phyloP scores from a whole-genome alignment of 352 stramenopile genomes.

The Phytophthora palmivora region DNA sequence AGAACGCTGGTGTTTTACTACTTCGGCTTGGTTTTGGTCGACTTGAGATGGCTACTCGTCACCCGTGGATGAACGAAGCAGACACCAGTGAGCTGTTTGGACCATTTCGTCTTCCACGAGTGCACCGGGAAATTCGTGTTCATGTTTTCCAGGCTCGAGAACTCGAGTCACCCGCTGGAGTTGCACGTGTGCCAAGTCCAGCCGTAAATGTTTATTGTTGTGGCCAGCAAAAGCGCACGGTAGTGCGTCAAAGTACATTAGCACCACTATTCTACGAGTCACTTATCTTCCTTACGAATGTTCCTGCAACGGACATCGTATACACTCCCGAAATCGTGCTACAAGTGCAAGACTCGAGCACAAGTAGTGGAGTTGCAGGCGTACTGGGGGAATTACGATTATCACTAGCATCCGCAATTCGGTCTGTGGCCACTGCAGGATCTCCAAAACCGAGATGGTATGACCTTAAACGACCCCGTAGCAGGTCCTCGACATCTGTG shows the following conservation, averaged over 20 bases:
- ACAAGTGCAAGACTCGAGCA: slow-evolving; percentile 67
- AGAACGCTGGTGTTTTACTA: slow-evolving; percentile 60
- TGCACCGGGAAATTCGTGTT: slow-evolving; percentile 76
- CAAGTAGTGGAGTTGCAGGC: slow-evolving; percentile 27
- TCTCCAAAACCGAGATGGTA: slow-evolving; percentile 66
- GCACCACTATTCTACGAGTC: slow-evolving; percentile 89
- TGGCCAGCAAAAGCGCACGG: slow-evolving; percentile 64
- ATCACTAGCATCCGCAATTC: slow-evolving; percentile 51
- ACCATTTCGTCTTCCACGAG: slow-evolving; percentile 52
- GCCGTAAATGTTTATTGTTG: slow-evolving; percentile 83
- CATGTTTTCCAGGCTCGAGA: slow-evolving; percentile 87
- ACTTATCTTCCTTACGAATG: slow-evolving; percentile 58
- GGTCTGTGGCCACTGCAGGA: slow-evolving; percentile 47
- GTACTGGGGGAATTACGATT: slow-evolving; percentile 61
- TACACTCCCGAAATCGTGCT: slow-evolving; percentile 81
- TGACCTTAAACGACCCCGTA: slow-evolving; percentile 34
- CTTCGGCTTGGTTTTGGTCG: slow-evolving; percentile 71
- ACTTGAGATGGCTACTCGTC: slow-evolving; percentile 65
- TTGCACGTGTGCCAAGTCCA: slow-evolving; percentile 70
- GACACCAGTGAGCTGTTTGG: slow-evolving; percentile 45
- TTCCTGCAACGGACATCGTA: slow-evolving; percentile 51
- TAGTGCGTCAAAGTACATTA: slow-evolving; percentile 54
- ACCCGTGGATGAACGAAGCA: slow-evolving; percentile 51
- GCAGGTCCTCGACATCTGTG: slow-evolving; percentile 18
- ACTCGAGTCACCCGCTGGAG: slow-evolving; percentile 51